Base-by-base conservation (phyloP, 2,329 filamentous ascomycete species). In the Botrytis cinerea region DNA sequence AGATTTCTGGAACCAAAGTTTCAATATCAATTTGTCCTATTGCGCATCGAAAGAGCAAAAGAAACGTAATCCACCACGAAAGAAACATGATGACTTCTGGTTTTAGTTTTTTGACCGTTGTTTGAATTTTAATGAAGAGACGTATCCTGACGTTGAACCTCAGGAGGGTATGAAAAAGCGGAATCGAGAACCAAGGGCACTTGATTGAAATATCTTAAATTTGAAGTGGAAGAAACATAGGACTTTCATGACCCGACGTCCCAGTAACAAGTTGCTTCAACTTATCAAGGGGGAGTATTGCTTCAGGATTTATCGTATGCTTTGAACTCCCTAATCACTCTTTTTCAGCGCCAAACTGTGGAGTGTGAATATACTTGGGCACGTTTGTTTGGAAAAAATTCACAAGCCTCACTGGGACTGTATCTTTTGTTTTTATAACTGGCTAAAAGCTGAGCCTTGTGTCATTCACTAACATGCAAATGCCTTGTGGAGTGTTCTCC, bases 211-310 rank as follows among this genome's bases (percentile, higher is more conserved):
- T 14, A 16, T 28, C 0, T 38, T 43, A 8, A 18, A 38, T 16
- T 28, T 14, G 28, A 28, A 40, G 4, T 35, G 22, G 10, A 54
- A 22, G 6, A 57, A 51, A 38, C 9, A n/a, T 43, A 32, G 5
- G 2, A 4, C 0, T 25, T 20, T 32, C n/a, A 57, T 43, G 35
- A 14, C 1, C 6, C 5, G 1, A 6, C 3, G 8, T 14, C 9
- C 35, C 20, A 22, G 0, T 68, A 22, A 2, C 7, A 16, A 20
- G 14, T 12, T 40, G 2, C 14, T 54, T n/a, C 8, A 22, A 35
- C 28, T 40, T 8, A 28, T 12, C 16, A 48, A 4, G 18, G 4
- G 20, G 12, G 43, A 18, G 9, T 22, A n/a, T 54, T 22, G 35
- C 20, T 54, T 20, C 0, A n/a, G 32, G 16, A 8, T 1, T 63